Conservation (phyloP, 805 yeast genomes). For the Metschnikowia borealis region DNA sequence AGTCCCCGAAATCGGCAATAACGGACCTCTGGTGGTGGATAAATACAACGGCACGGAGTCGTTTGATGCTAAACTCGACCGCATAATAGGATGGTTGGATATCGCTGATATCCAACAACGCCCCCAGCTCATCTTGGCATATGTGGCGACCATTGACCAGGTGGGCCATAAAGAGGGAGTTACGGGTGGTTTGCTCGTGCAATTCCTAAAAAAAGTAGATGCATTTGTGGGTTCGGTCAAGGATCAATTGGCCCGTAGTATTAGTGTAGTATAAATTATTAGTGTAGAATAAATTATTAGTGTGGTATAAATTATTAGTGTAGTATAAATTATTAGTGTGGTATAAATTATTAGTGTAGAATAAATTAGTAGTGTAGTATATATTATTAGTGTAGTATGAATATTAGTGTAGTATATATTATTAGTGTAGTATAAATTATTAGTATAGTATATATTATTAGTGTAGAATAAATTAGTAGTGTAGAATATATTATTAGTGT, state of each 20-base stretch:
- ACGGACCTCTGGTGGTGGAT: conserved; percentile 52
- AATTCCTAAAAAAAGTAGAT: conserved; percentile 64
- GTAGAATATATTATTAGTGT: no score
- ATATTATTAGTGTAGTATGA: no score
- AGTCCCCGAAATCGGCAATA: conserved; percentile 47
- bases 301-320: no score
- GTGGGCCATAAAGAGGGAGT: conserved; percentile 73
- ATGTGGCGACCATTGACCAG: conserved; percentile 81
- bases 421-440: no score
- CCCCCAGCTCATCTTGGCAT: conserved; percentile 74
- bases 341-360: no score
- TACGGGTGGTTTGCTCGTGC: conserved; percentile 50
- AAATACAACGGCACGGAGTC: conserved; percentile 61
- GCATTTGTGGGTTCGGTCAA: conserved; percentile 49
- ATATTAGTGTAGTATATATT: no score
- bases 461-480: no score
- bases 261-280: no score
- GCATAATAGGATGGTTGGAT: conserved; percentile 69
- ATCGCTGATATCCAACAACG: conserved; percentile 41
- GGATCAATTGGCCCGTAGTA: conserved; percentile 47
- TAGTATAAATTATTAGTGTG: no score
- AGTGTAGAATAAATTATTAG: no score
- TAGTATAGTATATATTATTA: no score
- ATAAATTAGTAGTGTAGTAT: no score
- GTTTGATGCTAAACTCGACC: conserved; percentile 51